These are phyloP conservation scores for Apiotrichum sp. DNA, from an alignment of 1,284 basidiomycete species.

Conservation along the genomic window DNA sequence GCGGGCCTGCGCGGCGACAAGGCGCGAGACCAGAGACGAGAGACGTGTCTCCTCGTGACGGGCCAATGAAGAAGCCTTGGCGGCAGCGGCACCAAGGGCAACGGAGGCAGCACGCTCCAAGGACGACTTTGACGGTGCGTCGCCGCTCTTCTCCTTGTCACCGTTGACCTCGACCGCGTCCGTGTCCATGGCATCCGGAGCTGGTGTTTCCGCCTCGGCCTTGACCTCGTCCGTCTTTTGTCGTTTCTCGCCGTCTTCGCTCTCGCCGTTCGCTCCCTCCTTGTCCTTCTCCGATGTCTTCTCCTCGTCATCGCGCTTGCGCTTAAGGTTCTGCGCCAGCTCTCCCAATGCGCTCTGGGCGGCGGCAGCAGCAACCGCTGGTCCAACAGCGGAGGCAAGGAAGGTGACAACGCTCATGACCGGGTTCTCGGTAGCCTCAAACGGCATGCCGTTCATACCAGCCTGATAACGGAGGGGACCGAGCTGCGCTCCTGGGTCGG, in stretches of 20 bases:
- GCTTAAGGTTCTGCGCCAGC: slow-evolving; percentile 58
- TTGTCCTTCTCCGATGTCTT: slow-evolving; percentile 13
- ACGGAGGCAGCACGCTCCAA: slow-evolving; percentile 72
- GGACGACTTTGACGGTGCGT: slow-evolving; percentile 62
- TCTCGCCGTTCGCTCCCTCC: slow-evolving; percentile 14
- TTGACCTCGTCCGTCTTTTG: slow-evolving; percentile 14
- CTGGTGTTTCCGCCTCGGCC: slow-evolving; percentile 18
- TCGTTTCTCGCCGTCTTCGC: slow-evolving; percentile 20
- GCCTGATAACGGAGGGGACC: slow-evolving; percentile 67
- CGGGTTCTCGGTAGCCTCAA: slow-evolving; percentile 92
- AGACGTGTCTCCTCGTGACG: slow-evolving; percentile 80
- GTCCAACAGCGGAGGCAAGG: slow-evolving; percentile 84
- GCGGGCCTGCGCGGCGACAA: slow-evolving; percentile 84
- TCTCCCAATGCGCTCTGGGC: slow-evolving; percentile 79
- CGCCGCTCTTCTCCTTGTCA: slow-evolving; percentile 14
- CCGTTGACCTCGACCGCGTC: slow-evolving; percentile 35
- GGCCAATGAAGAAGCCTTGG: slow-evolving; percentile 75
- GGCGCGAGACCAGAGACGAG: slow-evolving; percentile 68
- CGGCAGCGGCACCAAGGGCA: slow-evolving; percentile 82
- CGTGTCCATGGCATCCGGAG: slow-evolving; percentile 26
- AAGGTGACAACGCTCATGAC: slow-evolving; percentile 99
- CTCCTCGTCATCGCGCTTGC: slow-evolving; percentile 48
- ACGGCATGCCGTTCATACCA: slow-evolving; percentile 61
- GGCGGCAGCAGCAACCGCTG: slow-evolving; percentile 85
- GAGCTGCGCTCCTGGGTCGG: slow-evolving; percentile 50